Evolutionary conservation across 805 yeast genomes (phyloP).

Genomic region (Scheffersomyces ergatensis): DNA sequence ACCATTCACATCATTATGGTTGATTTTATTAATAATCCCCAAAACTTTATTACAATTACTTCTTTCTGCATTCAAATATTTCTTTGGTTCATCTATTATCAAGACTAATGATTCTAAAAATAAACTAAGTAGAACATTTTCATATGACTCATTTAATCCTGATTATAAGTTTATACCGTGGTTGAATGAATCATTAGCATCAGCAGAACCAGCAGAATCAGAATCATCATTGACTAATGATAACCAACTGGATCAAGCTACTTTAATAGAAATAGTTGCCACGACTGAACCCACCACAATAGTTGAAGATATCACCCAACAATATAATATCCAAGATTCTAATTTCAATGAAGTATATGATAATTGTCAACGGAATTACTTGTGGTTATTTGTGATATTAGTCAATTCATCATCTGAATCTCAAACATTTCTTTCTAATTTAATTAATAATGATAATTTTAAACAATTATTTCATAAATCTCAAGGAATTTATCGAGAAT

Average conservation of each 20-base stretch:
- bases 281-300: background rate
- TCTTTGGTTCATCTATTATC: conserved; percentile 15
- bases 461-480: conserved; percentile 22
- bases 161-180: conserved; percentile 9
- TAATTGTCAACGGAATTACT: conserved; percentile 21
- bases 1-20: conserved; percentile 37
- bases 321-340: conserved; percentile 10
- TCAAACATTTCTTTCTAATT: conserved; percentile 11
- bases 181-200: background rate
- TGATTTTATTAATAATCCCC: conserved; percentile 57
- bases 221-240: background rate
- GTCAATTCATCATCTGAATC: conserved; percentile 22
- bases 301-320: background rate
- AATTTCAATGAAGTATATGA: conserved; percentile 31
- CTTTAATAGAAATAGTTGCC: background rate
- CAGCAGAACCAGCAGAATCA: background rate
- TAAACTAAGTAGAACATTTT: conserved; percentile 22
- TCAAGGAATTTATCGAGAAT: conserved; percentile 25
- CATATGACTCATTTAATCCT: conserved; percentile 23
- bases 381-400: conserved; percentile 34
- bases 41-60: conserved; percentile 43
- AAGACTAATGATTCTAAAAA: conserved; percentile 8
- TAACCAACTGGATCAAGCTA: background rate
- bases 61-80: conserved; percentile 27
- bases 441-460: conserved; percentile 16